Percentiles rank a stretch among this genome's conserved stretches.
phyloP scores from a whole-genome alignment of 352 stramenopile genomes.

The Globisporangium camurandrum region DNA sequence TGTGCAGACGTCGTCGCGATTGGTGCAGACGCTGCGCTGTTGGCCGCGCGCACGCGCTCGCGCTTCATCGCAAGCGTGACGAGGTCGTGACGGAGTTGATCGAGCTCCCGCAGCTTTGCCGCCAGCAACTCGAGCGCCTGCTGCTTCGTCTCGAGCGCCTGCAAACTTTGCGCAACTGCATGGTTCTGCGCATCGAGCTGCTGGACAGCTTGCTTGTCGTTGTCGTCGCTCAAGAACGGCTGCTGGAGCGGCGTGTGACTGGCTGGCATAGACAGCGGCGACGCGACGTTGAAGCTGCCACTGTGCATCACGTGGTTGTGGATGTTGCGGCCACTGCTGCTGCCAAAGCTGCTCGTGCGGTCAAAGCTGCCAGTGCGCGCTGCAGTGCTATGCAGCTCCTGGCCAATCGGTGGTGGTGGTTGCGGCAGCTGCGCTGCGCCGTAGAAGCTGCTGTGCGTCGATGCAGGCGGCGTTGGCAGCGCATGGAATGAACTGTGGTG shows the following conservation, averaged over 20 bases:
- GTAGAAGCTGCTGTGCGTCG: conserved; percentile 11
- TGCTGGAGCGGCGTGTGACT: conserved; percentile 14
- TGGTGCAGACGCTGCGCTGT: background rate
- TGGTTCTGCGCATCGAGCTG: conserved; percentile 60
- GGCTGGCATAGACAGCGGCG: conserved; percentile 5
- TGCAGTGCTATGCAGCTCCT: conserved; percentile 13
- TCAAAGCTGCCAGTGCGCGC: conserved; percentile 36
- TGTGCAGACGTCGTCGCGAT: background rate
- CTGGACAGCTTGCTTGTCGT: conserved; percentile 36
- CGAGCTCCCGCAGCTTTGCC: conserved; percentile 57
- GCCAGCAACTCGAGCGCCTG: conserved; percentile 47
- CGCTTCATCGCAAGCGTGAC: conserved; percentile 62
- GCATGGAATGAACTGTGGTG: conserved; percentile 9
- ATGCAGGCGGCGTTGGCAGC: conserved; percentile 9
- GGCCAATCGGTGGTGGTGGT: background rate
- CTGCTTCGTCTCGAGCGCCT: conserved; percentile 57
- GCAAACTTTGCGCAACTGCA: conserved; percentile 27
- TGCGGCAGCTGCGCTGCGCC: background rate
- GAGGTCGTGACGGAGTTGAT: conserved; percentile 66
- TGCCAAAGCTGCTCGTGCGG: conserved; percentile 5
- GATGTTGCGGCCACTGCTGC: conserved; percentile 17
- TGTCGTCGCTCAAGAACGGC: conserved; percentile 52
- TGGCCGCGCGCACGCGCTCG: conserved; percentile 35
- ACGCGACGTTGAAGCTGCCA: conserved; percentile 1
- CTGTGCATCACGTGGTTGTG: conserved; percentile 17